A percentile compares a stretch with the other conserved stretches of the same genome.
phyloP scores from a whole-genome alignment of 2,329 filamentous ascomycete species.

The Aspergillus neoniger region DNA sequence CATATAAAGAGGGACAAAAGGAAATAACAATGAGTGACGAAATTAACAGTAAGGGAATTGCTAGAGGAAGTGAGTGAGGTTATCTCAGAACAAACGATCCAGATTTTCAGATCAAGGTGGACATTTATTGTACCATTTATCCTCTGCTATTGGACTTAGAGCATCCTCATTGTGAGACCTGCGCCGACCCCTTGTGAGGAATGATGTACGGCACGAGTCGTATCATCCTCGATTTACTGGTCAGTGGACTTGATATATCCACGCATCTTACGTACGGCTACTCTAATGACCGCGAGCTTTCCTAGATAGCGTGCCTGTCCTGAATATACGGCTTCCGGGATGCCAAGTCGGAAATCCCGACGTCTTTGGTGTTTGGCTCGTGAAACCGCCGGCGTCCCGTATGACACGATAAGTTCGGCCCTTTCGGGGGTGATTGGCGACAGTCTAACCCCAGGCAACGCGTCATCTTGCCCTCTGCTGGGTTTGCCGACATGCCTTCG shows the following conservation, averaged over 20 bases:
- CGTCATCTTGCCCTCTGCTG: not conserved
- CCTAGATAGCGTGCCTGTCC: not conserved
- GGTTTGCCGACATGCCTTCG: not conserved
- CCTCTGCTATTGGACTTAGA: not conserved
- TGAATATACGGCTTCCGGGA: not conserved
- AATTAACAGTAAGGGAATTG: too few relatives aligned
- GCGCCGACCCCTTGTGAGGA: not conserved
- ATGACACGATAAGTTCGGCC: not conserved
- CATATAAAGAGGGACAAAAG: too few relatives aligned
- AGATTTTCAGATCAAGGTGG: not conserved
- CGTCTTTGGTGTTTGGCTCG: not conserved
- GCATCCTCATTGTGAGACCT: not conserved
- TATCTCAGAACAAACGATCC: not conserved
- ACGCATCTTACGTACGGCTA: not conserved
- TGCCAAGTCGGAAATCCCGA: slow-evolving; percentile 4
- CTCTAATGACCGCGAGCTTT: too few relatives aligned
- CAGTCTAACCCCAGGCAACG: not conserved
- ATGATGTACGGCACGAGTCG: not conserved
- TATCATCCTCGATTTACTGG: not conserved
- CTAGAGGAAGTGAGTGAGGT: not conserved
- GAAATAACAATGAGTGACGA: not conserved
- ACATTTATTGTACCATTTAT: not conserved
- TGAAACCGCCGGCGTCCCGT: not conserved
- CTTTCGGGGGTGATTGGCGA: not conserved
- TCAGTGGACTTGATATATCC: not conserved